phyloP scores from a whole-genome alignment of 306 rosid species.

The barrel medic (Medicago truncatula) region DNA sequence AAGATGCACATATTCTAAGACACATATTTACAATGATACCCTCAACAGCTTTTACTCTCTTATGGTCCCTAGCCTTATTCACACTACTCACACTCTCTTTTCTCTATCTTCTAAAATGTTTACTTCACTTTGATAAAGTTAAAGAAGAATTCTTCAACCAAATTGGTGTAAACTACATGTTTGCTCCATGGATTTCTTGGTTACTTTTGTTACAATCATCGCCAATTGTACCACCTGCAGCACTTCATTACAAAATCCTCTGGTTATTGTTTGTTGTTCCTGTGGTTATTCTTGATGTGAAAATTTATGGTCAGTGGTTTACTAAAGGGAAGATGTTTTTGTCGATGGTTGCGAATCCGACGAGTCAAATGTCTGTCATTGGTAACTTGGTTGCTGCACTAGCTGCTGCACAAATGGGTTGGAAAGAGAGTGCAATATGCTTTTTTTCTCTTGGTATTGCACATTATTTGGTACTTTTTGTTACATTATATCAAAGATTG shows the following conservation, averaged over 20 bases:
- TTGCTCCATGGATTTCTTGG: constrained; percentile 66
- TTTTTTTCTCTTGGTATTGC: constrained; percentile 62
- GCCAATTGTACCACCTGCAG: constrained; percentile 41
- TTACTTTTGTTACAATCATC: constrained; percentile 58
- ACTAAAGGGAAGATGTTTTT: constrained; percentile 53
- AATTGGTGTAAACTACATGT: constrained; percentile 57
- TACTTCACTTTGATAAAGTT: constrained; percentile 50
- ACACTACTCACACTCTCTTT: constrained; percentile 47
- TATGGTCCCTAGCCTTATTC: constrained; percentile 54
- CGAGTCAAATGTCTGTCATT: constrained; percentile 61
- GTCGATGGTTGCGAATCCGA: constrained; percentile 56
- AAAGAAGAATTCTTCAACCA: constrained; percentile 56
- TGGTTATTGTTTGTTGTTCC: constrained; percentile 58
- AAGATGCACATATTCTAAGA: constrained; percentile 42
- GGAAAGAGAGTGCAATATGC: constrained; percentile 60
- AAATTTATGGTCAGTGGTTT: constrained; percentile 68
- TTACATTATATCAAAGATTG: constrained; percentile 63
- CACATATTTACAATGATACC: constrained; percentile 50
- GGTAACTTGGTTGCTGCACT: constrained; percentile 62
- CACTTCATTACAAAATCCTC: constrained; percentile 37
- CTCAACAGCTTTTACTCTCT: constrained; percentile 43
- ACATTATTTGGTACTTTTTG: constrained; percentile 62
- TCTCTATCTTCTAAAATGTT: constrained; percentile 56
- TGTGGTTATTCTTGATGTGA: constrained; percentile 54
- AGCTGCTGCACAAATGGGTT: constrained; percentile 58